Evolutionary conservation across 129 eudicot species (phyloP).

Genomic region (Ambrosia artemisiifolia): DNA sequence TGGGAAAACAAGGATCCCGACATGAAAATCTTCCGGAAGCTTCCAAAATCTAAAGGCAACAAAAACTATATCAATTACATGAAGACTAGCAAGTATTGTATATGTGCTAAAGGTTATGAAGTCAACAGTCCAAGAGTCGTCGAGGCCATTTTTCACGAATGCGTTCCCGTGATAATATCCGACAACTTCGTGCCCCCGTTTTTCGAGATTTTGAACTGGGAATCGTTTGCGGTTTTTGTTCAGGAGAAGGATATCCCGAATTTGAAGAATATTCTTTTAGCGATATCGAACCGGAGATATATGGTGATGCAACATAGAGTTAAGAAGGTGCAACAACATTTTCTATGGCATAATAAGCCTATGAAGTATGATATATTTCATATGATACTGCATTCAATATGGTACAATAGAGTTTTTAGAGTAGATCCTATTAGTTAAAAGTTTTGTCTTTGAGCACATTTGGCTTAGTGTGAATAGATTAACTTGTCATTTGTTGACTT

Average conservation of each 20-base stretch:
- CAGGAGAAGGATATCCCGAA: conserved; percentile 70
- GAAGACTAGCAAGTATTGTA: conserved; percentile 70
- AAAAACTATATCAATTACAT: conserved; percentile 39
- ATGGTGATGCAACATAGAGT: conserved; percentile 51
- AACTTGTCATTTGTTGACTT: neutral
- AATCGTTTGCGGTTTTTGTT: conserved; percentile 61
- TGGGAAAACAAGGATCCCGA: conserved; percentile 80
- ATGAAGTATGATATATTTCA: conserved; percentile 62
- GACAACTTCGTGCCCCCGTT: conserved; percentile 73
- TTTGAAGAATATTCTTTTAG: conserved; percentile 49
- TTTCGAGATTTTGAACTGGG: conserved; percentile 63
- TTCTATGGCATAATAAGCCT: conserved; percentile 61
- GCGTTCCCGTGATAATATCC: conserved; percentile 62
- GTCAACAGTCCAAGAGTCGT: conserved; percentile 78
- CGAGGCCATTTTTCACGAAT: conserved; percentile 63
- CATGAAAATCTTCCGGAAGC: conserved; percentile 46
- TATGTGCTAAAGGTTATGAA: conserved; percentile 75
- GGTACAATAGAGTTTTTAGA: conserved; percentile 65
- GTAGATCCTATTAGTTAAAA: conserved; percentile 7
- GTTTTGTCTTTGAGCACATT: conserved; percentile 6
- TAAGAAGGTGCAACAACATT: conserved; percentile 56
- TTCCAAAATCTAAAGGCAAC: conserved; percentile 33
- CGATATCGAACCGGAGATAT: conserved; percentile 54
- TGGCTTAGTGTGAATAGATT: conserved; percentile 19
- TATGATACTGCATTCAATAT: conserved; percentile 65